Evolutionary conservation across 331 rosid species (phyloP), one percentile per base, ranked within the genome.

Genomic region (Rosa hybrid): DNA sequence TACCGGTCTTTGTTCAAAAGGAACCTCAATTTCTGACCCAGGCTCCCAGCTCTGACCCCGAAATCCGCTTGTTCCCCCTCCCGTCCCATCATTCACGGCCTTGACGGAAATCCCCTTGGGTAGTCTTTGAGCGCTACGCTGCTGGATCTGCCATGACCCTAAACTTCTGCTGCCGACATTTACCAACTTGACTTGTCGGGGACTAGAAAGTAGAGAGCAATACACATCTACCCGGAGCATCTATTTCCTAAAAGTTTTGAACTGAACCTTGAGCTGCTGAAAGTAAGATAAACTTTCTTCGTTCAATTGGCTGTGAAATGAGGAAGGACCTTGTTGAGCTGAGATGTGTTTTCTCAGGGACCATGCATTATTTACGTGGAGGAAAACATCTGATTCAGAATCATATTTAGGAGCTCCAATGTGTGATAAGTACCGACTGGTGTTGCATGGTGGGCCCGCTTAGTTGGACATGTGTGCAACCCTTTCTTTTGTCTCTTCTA

Each of bases 1-100:
- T 91, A 93, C 97, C 92, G 96, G 98, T 68, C 98, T 92, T 88
- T 91, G 99, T 80, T 95, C 97, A 75, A 87, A 95, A 45, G 99
- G 97, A 86, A 95, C 97, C 79, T 87, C 99, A 72, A 93, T 85
- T 87, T 95, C 98, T 87, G 91, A 75, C 67, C 91, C 94, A 9
- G 97, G 96, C 60, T 95, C 93, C 97, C 98, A 95, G 81, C 91
- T 95, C 69, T 82, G 90, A 59, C 97, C 92, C 1, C 86, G 91
- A 72, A 88, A 92, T 64, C 92, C 90, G 10, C 94, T 88, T 44
- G 87, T 89, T 83, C 73, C 98, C 41, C 97, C 98, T 16, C 84
- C 89, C 70, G 73, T 89, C 85, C 85, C 97, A 82, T 90, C 96
- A 75, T 83, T 89, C 77, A 91, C 72, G 75, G 99, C 96, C 82